These are phyloP conservation scores for Vitis hybrid DNA, from an alignment of 177 flowering plant species.

Conservation along the genomic window DNA sequence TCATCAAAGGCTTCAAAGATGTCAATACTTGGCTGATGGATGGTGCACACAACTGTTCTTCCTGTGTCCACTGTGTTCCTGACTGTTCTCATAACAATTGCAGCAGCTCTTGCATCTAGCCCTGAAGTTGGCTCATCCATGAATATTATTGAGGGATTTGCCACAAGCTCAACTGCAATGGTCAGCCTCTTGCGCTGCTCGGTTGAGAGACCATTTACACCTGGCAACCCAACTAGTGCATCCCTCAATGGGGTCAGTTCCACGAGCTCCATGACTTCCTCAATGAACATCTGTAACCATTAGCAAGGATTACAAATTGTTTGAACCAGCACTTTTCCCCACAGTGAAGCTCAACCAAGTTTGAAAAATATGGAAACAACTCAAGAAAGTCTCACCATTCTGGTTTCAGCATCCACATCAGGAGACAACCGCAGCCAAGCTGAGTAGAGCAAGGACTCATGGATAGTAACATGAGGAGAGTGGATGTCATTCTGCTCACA, in stretches of 20 bases:
- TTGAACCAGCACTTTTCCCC: too few species aligned
- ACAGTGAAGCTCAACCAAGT: too few species aligned
- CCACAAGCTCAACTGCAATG: constrained; percentile 26
- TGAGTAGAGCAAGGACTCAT: constrained; percentile 22
- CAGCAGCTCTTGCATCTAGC: constrained; percentile 27
- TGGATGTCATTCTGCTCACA: constrained; percentile 30
- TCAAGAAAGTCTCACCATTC: constrained; percentile 6
- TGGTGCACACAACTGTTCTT: constrained; percentile 26
- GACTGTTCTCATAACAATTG: constrained; percentile 27
- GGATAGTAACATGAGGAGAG: constrained; percentile 28
- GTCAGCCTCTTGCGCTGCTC: constrained; percentile 28
- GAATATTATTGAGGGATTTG: constrained; percentile 28
- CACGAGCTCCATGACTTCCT: constrained; percentile 27
- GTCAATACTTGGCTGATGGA: constrained; percentile 27
- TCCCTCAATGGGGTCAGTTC: constrained; percentile 17
- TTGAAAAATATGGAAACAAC: background rate
- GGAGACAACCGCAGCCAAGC: constrained; percentile 23
- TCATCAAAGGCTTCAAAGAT: constrained; percentile 25
- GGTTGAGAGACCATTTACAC: constrained; percentile 22
- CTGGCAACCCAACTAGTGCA: constrained; percentile 22
- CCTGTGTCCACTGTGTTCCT: constrained; percentile 27
- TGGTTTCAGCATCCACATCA: constrained; percentile 14
- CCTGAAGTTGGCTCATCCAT: constrained; percentile 33
- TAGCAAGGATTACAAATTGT: too few species aligned
- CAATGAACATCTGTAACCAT: constrained; percentile 21